These are phyloP conservation scores for Termitomyces sp. DNA, from an alignment of 768 basidiomycete species.

Conservation along the genomic window DNA sequence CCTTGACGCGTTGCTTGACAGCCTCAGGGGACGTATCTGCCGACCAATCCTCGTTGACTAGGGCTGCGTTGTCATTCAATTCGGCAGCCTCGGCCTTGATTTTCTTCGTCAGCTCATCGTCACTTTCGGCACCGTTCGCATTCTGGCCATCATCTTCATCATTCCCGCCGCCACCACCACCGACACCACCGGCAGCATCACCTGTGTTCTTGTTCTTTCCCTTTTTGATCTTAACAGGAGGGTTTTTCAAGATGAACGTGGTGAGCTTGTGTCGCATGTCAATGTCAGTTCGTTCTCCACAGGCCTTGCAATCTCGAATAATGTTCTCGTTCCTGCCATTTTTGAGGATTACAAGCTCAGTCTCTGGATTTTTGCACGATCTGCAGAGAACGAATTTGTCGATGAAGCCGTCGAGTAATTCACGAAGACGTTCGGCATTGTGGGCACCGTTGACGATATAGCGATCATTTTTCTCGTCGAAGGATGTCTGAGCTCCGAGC, in stretches of 20 bases:
- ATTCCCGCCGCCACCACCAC: constrained; percentile 25
- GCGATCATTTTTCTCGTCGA: constrained; percentile 94
- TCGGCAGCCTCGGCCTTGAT: constrained; percentile 88
- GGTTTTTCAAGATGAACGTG: constrained; percentile 97
- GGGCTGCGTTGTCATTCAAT: constrained; percentile 54
- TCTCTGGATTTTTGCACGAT: constrained; percentile 99
- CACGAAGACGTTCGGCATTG: constrained; percentile 84
- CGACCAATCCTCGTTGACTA: constrained; percentile 80
- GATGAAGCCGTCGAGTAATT: constrained; percentile 95
- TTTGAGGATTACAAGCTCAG: constrained; percentile 89
- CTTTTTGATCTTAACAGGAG: constrained; percentile 84
- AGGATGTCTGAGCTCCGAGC: constrained; percentile 94
- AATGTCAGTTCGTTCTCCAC: constrained; percentile 84
- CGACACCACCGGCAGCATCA: constrained; percentile 20
- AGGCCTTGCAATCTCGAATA: constrained; percentile 96
- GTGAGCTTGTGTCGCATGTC: constrained; percentile 97
- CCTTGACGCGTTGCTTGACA: constrained; percentile 75
- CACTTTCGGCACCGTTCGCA: constrained; percentile 64
- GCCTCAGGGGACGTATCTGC: constrained; percentile 90
- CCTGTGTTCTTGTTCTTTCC: constrained; percentile 48
- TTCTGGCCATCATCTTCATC: constrained; percentile 37
- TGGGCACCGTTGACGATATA: constrained; percentile 99
- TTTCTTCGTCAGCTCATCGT: constrained; percentile 84
- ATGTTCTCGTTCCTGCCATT: constrained; percentile 77
- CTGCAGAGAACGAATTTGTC: constrained; percentile 98